Evolutionary conservation across 345 rosid genomes (phyloP).

Genomic region (Citrus trifoliata): DNA sequence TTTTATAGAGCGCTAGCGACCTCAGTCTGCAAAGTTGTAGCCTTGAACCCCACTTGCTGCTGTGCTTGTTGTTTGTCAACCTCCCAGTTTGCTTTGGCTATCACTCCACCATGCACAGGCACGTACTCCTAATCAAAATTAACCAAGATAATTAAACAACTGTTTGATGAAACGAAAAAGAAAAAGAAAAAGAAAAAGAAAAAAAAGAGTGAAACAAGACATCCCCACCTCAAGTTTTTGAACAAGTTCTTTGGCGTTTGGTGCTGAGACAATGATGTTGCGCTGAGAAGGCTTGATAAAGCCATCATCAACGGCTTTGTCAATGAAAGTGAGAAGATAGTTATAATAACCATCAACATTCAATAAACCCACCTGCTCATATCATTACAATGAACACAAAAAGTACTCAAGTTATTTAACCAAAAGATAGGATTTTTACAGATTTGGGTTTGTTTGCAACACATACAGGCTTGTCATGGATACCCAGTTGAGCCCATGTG

Average conservation of each 20-base stretch:
- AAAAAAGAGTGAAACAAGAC: neutral
- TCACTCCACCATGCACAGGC: constrained; percentile 75
- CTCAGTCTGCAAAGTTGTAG: constrained; percentile 48
- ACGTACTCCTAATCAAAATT: constrained; percentile 60
- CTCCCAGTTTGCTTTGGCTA: constrained; percentile 81
- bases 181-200: neutral
- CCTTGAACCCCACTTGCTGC: constrained; percentile 44
- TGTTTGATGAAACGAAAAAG: neutral
- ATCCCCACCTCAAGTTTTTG: constrained; percentile 86
- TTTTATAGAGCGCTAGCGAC: constrained; percentile 38
- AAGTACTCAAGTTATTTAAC: neutral
- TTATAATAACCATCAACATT: constrained; percentile 95
- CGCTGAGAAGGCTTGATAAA: constrained; percentile 87
- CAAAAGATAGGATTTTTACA: neutral
- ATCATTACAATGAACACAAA: neutral
- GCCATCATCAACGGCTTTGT: constrained; percentile 98
- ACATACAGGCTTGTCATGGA: constrained; percentile 93
- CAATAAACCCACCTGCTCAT: constrained; percentile 83
- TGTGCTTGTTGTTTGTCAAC: constrained; percentile 34
- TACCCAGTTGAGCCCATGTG: constrained; percentile 95
- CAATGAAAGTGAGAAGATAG: constrained; percentile 74
- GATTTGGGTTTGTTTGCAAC: neutral
- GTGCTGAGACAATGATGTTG: constrained; percentile 86
- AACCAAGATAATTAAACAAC: neutral
- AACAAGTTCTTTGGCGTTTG: constrained; percentile 81